These are phyloP conservation scores for Phytophthora pini DNA, from an alignment of 352 stramenopile species.

Conservation along the genomic window DNA sequence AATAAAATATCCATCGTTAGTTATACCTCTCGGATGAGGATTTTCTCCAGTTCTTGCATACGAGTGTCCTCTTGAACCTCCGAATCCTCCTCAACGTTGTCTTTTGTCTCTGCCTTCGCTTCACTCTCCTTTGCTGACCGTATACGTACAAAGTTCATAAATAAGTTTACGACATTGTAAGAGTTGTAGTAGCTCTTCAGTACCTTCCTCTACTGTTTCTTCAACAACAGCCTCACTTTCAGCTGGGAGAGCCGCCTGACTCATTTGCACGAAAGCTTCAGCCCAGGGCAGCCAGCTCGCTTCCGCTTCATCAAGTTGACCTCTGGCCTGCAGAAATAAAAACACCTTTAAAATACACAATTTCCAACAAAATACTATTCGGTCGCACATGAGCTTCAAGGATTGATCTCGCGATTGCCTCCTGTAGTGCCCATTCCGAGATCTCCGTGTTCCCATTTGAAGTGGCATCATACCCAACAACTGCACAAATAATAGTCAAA, in stretches of 20 bases:
- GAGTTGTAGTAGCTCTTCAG: background rate
- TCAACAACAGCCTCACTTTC: background rate
- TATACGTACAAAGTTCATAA: background rate
- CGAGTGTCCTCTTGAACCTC: constrained; percentile 21
- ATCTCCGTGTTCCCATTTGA: constrained; percentile 27
- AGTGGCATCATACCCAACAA: constrained; percentile 16
- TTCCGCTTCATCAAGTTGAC: constrained; percentile 61
- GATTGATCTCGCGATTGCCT: constrained; percentile 72
- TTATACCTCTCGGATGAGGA: constrained; percentile 66
- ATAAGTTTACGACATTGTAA: background rate
- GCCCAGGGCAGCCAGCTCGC: constrained; percentile 68
- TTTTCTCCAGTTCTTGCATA: constrained; percentile 62
- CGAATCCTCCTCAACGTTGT: constrained; percentile 2
- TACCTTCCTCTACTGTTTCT: constrained; percentile 14
- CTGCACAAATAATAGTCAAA: constrained; percentile 11
- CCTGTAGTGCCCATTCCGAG: constrained; percentile 70
- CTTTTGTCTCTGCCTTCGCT: constrained; percentile 25
- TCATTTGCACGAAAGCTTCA: constrained; percentile 66
- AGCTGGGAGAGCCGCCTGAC: constrained; percentile 8
- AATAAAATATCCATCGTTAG: background rate
- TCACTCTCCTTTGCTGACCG: constrained; percentile 20
- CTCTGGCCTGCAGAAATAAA: constrained; percentile 37
- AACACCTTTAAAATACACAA: too few species aligned
- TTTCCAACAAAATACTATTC: too few species aligned
- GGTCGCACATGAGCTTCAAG: constrained; percentile 59